These are phyloP conservation scores for Clarireedia monteithiana DNA, from an alignment of 2,329 filamentous ascomycete genomes.

Conservation along the genomic window DNA sequence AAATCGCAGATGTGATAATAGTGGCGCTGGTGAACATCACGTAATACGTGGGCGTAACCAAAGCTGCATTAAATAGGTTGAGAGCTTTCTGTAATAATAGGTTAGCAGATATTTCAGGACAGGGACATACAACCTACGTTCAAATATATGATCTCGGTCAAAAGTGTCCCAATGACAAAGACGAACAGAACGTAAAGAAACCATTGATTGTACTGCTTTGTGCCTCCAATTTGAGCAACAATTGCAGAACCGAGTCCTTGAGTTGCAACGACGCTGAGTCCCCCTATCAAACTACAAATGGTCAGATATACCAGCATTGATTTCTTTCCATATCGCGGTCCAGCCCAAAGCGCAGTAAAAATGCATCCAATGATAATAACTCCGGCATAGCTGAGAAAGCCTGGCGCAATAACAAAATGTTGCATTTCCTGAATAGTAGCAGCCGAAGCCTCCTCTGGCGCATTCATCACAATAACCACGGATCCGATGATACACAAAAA, in stretches of 20 bases:
- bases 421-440: conserved; percentile 89
- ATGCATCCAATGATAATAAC: conserved; percentile 67
- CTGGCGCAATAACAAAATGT: conserved; percentile 73
- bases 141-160: conserved; percentile 91
- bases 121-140: conserved; percentile 58
- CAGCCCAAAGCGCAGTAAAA: conserved; percentile 71
- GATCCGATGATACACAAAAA: conserved; percentile 93
- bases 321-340: conserved; percentile 86
- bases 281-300: conserved; percentile 92
- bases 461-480: conserved; percentile 90
- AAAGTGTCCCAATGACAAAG: conserved; percentile 79
- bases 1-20: conserved; percentile 84
- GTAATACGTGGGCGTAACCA: conserved; percentile 97
- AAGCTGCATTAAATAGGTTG: conserved; percentile 91
- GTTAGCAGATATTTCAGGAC: no score
- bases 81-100: conserved; percentile 72
- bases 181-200: conserved; percentile 88
- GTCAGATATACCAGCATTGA: conserved; percentile 97
- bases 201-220: conserved; percentile 92
- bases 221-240: conserved; percentile 73
- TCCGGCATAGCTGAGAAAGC: conserved; percentile 78
- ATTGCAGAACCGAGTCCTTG: conserved; percentile 90
- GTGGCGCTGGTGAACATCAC: conserved; percentile 96
- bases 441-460: conserved; percentile 77
- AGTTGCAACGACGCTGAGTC: conserved; percentile 87